These are phyloP conservation scores for Trichosporon coremiiforme DNA, from an alignment of 1,284 basidiomycete genomes.

Conservation along the genomic window DNA sequence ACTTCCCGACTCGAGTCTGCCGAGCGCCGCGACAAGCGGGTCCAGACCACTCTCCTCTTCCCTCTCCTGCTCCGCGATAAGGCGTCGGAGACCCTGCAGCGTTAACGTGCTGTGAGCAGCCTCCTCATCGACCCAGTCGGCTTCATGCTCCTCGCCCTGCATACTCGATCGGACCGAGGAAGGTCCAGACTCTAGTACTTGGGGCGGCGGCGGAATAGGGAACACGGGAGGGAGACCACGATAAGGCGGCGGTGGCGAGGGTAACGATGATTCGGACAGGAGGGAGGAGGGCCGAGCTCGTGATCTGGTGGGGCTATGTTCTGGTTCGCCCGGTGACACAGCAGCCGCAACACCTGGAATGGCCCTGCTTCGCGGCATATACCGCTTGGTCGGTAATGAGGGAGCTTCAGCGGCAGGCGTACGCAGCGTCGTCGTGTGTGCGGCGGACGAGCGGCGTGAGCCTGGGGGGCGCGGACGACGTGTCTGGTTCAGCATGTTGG, in stretches of 20 bases:
- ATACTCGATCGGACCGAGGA: constrained; percentile 31
- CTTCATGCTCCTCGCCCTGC: constrained; percentile 9
- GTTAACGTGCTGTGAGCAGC: constrained; percentile 28
- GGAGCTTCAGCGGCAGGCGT: neutral
- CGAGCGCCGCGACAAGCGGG: constrained; percentile 2
- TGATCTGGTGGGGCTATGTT: neutral
- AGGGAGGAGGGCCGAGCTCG: constrained; percentile 7
- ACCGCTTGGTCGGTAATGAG: constrained; percentile 13
- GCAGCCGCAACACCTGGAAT: neutral
- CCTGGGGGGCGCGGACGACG: constrained; percentile 4
- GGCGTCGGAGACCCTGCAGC: constrained; percentile 25
- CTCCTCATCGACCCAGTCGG: constrained; percentile 18
- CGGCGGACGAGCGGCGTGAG: constrained; percentile 11
- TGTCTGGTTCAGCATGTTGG: constrained; percentile 12
- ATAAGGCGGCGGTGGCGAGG: constrained; percentile 11
- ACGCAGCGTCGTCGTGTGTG: neutral
- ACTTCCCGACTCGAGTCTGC: constrained; percentile 14
- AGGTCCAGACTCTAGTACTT: constrained; percentile 29
- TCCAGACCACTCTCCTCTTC: constrained; percentile 18
- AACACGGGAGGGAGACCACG: constrained; percentile 5
- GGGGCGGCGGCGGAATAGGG: constrained; percentile 28
- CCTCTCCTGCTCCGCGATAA: constrained; percentile 28
- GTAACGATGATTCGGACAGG: constrained; percentile 5
- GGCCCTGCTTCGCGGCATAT: neutral
- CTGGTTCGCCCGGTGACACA: neutral